phyloP scores from a whole-genome alignment of 179 eudicot genomes.

The Spinacia oleracea region DNA sequence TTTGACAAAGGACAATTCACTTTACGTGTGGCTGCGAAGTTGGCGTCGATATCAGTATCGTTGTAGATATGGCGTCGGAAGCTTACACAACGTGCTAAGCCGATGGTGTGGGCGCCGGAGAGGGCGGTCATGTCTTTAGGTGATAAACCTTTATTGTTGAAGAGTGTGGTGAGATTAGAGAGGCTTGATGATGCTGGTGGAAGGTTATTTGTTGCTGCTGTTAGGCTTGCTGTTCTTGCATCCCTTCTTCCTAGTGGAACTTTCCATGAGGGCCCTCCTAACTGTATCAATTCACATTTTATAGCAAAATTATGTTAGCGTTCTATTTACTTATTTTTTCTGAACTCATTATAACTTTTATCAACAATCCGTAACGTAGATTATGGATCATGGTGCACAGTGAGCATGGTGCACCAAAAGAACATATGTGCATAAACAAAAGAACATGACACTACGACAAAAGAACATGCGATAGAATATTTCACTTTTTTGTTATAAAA shows the following conservation, averaged over 20 bases:
- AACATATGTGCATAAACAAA: no score
- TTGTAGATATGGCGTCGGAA: constrained; percentile 49
- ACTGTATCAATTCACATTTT: constrained; percentile 2
- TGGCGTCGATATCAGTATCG: constrained; percentile 43
- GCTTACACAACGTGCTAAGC: constrained; percentile 42
- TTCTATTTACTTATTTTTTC: no score
- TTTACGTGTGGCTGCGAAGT: constrained; percentile 34
- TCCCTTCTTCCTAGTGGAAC: constrained; percentile 38
- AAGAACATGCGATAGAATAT: no score
- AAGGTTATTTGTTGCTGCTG: constrained; percentile 28
- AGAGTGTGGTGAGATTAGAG: constrained; percentile 11
- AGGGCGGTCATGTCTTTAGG: constrained; percentile 46
- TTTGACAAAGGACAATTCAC: constrained; percentile 12
- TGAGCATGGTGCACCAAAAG: no score
- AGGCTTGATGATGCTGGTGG: constrained; percentile 26
- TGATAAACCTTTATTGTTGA: constrained; percentile 28
- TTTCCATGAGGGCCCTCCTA: constrained; percentile 37
- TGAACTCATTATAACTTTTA: no score
- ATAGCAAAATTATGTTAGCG: neutral
- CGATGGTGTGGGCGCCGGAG: constrained; percentile 54
- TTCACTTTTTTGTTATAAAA: no score
- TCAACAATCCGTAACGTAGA: no score
- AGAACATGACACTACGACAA: no score
- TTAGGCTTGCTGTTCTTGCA: constrained; percentile 28
- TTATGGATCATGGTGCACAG: no score